Base-by-base conservation (phyloP, 495 filamentous ascomycete genomes). In the Penicillium turbatum region DNA sequence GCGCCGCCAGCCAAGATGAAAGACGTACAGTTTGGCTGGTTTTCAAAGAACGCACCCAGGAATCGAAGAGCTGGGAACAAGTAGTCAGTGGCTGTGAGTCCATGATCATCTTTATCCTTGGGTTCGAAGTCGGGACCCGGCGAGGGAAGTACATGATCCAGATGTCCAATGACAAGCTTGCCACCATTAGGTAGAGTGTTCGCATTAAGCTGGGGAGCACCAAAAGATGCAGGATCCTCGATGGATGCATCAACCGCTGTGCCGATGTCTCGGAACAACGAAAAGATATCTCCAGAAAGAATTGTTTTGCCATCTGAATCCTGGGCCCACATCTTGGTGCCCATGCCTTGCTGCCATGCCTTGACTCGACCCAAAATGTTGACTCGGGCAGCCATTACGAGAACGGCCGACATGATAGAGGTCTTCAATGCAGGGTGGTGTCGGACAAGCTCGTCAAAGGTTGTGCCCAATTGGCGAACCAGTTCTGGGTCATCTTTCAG, bases 381-480 rank as follows among this genome's bases (percentile, higher is more conserved):
- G 34, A 97, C 86, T 53, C 88, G 82, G 21, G 82, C 84, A 34
- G 95, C 80, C 89, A 96, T 96, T 43, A 88, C 81, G 32, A 91
- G 76, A 12, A 96, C 81, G 5, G 86, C 82, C 61, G 85, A 82
- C 71, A 95, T 83, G 51, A 97, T 90, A 11, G 81, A 80, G 26
- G 81, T 75, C 51, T 90, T 90, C 40, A 99, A 74, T 10, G 78
- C 76, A 0, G 93, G 95, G 65, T 99, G 95, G 63, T 99, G 93
- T 16, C 93, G 85, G 27, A 92, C 86, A 51, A 99, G 78, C 64
- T 99, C 93, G 65, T 99, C 95, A 64, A 99, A 95, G 11, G 87
- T 86, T 6, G 78, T 81, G 17, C 95, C 93, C 36, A 97, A 74
- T 0, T 67, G 68, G 32, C 73, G 72, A 38, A 76, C 67, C 34